Percentiles rank a stretch among this genome's conserved stretches.
Conservation (phyloP, 768 basidiomycete genomes). For the Mycena capillaripes region DNA sequence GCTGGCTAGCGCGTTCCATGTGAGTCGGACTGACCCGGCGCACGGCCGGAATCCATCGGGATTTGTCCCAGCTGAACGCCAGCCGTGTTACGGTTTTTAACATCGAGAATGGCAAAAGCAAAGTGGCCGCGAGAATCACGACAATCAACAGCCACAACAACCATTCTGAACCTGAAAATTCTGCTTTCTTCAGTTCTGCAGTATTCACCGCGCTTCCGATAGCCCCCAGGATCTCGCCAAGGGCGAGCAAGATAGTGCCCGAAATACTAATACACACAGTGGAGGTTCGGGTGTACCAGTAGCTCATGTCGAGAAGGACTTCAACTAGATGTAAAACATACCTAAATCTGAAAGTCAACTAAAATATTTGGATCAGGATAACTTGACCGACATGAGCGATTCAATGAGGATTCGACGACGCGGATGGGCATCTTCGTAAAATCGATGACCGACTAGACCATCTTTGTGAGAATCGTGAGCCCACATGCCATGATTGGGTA, state of each 20-base stretch:
- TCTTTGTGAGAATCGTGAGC: constrained; percentile 34
- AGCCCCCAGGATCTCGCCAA: constrained; percentile 12
- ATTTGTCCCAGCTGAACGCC: not conserved
- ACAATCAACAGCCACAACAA: constrained; percentile 10
- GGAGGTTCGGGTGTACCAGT: constrained; percentile 53
- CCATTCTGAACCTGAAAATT: not conserved
- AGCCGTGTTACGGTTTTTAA: constrained; percentile 21
- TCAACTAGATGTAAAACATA: constrained; percentile 24
- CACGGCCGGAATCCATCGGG: not conserved
- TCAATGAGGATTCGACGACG: constrained; percentile 39
- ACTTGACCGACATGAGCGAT: constrained; percentile 31
- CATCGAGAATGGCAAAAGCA: constrained; percentile 20
- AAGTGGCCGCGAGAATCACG: not conserved
- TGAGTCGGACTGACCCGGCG: constrained; percentile 20
- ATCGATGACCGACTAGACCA: constrained; percentile 45
- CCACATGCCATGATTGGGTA: not conserved
- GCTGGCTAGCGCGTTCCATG: constrained; percentile 30
- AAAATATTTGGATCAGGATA: not conserved
- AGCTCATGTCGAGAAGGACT: constrained; percentile 41
- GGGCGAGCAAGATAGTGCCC: constrained; percentile 44
- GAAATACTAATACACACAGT: constrained; percentile 49
- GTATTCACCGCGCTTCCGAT: constrained; percentile 7
- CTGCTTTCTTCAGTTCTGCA: not conserved
- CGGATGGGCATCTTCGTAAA: constrained; percentile 46
- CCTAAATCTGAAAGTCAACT: constrained; percentile 30